Evolutionary conservation across 2,329 filamentous ascomycete species (phyloP).

Genomic region (Alternaria infectoria): DNA sequence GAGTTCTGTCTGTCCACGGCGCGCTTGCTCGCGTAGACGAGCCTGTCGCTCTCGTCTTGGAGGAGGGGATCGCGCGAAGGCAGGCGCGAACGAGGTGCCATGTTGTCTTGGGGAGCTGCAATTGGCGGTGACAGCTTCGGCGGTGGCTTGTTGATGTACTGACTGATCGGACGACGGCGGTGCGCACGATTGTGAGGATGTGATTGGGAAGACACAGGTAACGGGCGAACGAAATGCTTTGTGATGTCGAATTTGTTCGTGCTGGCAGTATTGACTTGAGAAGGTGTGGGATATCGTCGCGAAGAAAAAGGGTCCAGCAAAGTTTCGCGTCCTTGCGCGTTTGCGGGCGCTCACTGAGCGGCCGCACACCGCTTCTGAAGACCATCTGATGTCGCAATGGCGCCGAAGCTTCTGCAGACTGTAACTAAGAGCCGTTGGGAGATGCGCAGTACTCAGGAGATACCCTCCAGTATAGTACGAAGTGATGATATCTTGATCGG

Average conservation of each 20-base stretch:
- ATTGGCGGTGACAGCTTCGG: neutral
- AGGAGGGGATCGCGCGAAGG: neutral
- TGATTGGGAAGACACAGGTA: neutral
- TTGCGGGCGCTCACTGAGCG: neutral
- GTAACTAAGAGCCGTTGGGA: fast-evolving
- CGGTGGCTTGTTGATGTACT: neutral
- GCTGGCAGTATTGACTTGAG: neutral
- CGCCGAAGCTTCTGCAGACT: neutral
- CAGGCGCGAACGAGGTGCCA: neutral
- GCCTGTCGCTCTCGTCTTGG: neutral
- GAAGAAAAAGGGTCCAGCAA: neutral
- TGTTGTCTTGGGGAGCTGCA: neutral
- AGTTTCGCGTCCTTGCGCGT: neutral
- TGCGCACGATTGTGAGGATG: neutral
- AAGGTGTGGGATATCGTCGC: neutral
- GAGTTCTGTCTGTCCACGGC: too few species aligned
- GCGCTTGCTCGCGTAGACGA: too few species aligned
- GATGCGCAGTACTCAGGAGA: fast-evolving
- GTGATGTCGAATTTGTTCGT: neutral
- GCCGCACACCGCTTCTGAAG: neutral
- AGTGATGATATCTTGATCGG: fast-evolving
- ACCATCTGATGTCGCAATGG: neutral
- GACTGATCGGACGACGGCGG: neutral
- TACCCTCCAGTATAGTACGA: neutral
- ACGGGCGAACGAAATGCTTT: neutral